phyloP scores from a whole-genome alignment of 192 early-diverging fungal genomes.

The Pilaira anomala region DNA sequence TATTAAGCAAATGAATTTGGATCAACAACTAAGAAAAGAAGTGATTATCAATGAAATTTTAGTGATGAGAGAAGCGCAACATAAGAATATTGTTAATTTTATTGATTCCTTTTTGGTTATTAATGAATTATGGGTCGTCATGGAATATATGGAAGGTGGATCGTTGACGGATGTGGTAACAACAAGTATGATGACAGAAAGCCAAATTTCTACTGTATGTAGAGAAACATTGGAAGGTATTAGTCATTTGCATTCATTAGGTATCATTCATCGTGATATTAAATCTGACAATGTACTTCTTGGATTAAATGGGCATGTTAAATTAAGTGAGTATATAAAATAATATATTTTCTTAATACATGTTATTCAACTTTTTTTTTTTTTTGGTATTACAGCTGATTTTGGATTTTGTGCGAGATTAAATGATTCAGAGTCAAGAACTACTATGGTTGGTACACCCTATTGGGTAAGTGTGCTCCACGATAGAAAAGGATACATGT shows the following conservation, averaged over 20 bases:
- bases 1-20: slow-evolving; percentile 96
- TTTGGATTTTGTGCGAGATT: slow-evolving; percentile 87
- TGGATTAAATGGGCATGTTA: slow-evolving; percentile 65
- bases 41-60: slow-evolving; percentile 93
- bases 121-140: slow-evolving; percentile 86
- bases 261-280: slow-evolving; percentile 87
- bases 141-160: slow-evolving; percentile 94
- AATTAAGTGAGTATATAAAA: slow-evolving; percentile 60
- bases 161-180: slow-evolving; percentile 82
- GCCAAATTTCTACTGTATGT: slow-evolving; percentile 84
- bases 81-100: slow-evolving; percentile 87
- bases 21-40: slow-evolving; percentile 94
- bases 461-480: slow-evolving; percentile 59
- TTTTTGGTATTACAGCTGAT: slow-evolving; percentile 54
- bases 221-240: slow-evolving; percentile 75
- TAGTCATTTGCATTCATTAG: slow-evolving; percentile 68
- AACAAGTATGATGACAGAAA: slow-evolving; percentile 77
- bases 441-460: slow-evolving; percentile 86
- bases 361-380: not conserved
- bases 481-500: not conserved
- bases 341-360: no score
- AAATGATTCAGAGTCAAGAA: slow-evolving; percentile 65
- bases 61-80: slow-evolving; percentile 80
- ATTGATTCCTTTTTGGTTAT: slow-evolving; percentile 80
- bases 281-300: slow-evolving; percentile 84